phyloP scores from a whole-genome alignment of 169 alveolate species.

The Cystoisospora suis region DNA sequence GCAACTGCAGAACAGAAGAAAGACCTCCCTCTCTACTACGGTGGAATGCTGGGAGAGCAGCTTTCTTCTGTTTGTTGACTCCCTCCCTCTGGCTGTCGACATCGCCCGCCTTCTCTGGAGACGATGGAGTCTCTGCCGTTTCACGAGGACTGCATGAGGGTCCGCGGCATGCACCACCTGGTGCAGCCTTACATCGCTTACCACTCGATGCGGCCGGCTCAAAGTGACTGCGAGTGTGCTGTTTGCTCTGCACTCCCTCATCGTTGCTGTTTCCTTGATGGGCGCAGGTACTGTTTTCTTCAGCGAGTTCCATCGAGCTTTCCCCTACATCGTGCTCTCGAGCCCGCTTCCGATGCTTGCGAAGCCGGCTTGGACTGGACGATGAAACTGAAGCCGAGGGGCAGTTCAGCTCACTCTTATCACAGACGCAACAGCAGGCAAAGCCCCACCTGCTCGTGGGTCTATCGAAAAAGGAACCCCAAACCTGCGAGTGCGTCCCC shows the following conservation, averaged over 20 bases:
- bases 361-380: not conserved
- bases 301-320: not conserved
- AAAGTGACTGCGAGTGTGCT: not conserved
- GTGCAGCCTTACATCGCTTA: not conserved
- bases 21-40: not conserved
- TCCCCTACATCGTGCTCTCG: not conserved
- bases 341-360: not conserved
- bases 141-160: not conserved
- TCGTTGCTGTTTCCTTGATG: not conserved
- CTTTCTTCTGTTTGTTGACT: not conserved
- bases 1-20: not conserved
- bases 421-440: conserved; percentile 77
- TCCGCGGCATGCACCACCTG: not conserved
- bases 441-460: conserved; percentile 81
- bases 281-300: not conserved
- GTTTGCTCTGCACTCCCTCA: not conserved
- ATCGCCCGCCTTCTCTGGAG: not conserved
- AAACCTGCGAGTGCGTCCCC: conserved; percentile 78
- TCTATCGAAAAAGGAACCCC: conserved; percentile 80
- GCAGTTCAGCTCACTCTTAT: not conserved
- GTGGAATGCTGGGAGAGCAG: not conserved
- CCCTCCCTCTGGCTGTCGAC: not conserved
- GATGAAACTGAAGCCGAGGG: conserved; percentile 28
- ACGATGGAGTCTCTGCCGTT: not conserved
- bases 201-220: not conserved